These are phyloP conservation scores for Trametes villosa DNA, from an alignment of 768 basidiomycete species.

Conservation along the genomic window DNA sequence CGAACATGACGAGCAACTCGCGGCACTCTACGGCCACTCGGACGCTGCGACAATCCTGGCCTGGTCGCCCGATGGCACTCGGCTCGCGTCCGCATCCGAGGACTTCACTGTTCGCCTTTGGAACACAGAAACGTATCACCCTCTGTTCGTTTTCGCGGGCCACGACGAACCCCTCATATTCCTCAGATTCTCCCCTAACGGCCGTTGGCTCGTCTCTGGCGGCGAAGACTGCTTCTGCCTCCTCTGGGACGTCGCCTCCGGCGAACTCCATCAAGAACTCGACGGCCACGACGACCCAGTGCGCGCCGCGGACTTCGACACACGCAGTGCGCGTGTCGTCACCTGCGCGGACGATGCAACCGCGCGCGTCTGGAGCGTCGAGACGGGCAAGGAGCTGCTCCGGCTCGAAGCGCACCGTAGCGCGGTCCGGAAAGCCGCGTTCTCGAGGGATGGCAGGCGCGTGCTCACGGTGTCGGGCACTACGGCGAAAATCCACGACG, in stretches of 20 bases:
- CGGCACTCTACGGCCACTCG: constrained; percentile 12
- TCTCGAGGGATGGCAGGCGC: constrained; percentile 17
- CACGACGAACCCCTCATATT: constrained; percentile 13
- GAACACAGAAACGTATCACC: constrained; percentile 15
- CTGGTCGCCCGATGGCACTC: constrained; percentile 25
- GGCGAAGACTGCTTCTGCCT: constrained; percentile 3
- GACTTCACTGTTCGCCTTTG: constrained; percentile 43
- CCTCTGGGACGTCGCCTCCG: constrained; percentile 46
- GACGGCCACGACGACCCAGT: constrained; percentile 23
- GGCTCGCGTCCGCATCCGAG: constrained; percentile 47
- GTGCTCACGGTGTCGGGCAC: constrained; percentile 17
- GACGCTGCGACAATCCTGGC: neutral
- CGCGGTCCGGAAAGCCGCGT: constrained; percentile 15
- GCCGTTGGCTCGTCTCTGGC: constrained; percentile 9
- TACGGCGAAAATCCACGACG: constrained; percentile 18
- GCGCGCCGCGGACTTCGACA: constrained; percentile 37
- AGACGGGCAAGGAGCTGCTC: constrained; percentile 14
- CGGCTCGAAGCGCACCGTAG: neutral
- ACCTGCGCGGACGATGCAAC: constrained; percentile 20
- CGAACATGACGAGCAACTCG: constrained; percentile 3
- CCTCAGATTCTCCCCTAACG: constrained; percentile 20
- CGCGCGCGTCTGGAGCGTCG: constrained; percentile 22
- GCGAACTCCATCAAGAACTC: constrained; percentile 23
- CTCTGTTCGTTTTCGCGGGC: constrained; percentile 2
- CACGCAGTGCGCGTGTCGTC: constrained; percentile 8